Conservation (phyloP, 2,329 filamentous ascomycete species). For the Delphinella strobiligena region DNA sequence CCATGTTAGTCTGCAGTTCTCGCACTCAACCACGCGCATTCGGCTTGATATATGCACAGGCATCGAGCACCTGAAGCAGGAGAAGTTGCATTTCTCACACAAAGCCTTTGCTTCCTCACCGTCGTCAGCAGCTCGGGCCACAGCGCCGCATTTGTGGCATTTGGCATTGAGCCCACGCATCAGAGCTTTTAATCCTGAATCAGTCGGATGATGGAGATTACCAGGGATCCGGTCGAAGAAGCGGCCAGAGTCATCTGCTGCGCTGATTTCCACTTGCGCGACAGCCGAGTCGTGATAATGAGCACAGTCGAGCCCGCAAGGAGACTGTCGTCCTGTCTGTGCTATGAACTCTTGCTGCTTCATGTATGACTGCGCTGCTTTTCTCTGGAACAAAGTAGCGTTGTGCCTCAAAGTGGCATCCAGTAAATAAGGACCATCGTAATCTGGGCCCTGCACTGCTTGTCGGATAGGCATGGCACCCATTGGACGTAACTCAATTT, state of each 20-base stretch:
- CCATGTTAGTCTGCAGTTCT: conserved; percentile 22
- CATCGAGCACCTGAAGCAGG: conserved; percentile 28
- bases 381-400: not conserved
- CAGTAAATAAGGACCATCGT: conserved; percentile 12
- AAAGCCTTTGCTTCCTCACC: conserved; percentile 6
- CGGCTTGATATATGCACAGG: conserved; percentile 12
- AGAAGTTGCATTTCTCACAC: conserved; percentile 31
- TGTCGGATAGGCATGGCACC: conserved; percentile 32
- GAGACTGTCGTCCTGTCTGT: not conserved
- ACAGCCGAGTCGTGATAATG: conserved; percentile 18
- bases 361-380: not conserved
- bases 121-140: not conserved
- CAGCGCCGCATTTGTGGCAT: conserved; percentile 3
- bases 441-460: conserved; percentile 32
- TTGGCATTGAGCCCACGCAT: conserved; percentile 14
- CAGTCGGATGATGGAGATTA: conserved; percentile 14
- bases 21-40: conserved; percentile 18
- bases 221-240: conserved; percentile 31
- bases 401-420: not conserved
- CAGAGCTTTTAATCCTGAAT: not conserved
- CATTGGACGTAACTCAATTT: conserved; percentile 26
- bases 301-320: conserved; percentile 19
- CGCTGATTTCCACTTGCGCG: conserved; percentile 21
- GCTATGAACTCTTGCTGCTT: too few species aligned
- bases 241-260: conserved; percentile 27